Base-by-base conservation (phyloP, 805 yeast genomes). In the Candida silvicultrix region DNA sequence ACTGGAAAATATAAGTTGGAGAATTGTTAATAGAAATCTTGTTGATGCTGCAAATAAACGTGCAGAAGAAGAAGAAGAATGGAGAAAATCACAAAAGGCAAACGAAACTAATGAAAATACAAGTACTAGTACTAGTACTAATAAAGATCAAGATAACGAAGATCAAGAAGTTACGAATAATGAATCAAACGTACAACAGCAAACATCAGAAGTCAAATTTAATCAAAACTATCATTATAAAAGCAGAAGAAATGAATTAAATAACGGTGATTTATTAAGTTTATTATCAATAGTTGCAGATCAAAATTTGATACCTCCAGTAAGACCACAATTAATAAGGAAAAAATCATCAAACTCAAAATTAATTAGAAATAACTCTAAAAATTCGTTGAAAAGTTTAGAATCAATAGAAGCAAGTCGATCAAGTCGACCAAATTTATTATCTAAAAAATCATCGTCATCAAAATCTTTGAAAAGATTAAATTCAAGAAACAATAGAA, bases 1-100 rank as follows among this genome's bases (percentile, higher is more conserved):
- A 21, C 43, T 60, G 21, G 64, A 60, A 46, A 60, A 60, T 45
- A 59, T 60, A 45, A 59, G 63, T 49, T 60, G 64, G 64, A 55
- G 64, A 46, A 60, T 60, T 16, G 64, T 60, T 35, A 60, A 60
- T 41, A 53, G 63, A 48, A 58, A 56, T 37, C 45, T 60, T 6
- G 51, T 60, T 5, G 47, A 53, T 36, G 25, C 9, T 23, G 25
- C 25, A 29, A 29, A 14, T 29, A 29, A 29, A 11, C 4, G n/a
- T 9, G 32, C 12, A 9, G n/a, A n/a, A 37, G 28, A 37, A 6
- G 1, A 14, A 21, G 18, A 21, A 21, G 29, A 14, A 21, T 12
- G 9, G 15, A 37, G 9, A 23, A 23, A 23, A 23, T 23, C 9
- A 23, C 25, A n/a, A n/a, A n/a, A n/a, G n/a, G 25, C 9, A 9